Evolutionary conservation across 129 eudicot species (phyloP), one percentile per base, ranked within the genome.

Genomic region (Cynara cardunculus): DNA sequence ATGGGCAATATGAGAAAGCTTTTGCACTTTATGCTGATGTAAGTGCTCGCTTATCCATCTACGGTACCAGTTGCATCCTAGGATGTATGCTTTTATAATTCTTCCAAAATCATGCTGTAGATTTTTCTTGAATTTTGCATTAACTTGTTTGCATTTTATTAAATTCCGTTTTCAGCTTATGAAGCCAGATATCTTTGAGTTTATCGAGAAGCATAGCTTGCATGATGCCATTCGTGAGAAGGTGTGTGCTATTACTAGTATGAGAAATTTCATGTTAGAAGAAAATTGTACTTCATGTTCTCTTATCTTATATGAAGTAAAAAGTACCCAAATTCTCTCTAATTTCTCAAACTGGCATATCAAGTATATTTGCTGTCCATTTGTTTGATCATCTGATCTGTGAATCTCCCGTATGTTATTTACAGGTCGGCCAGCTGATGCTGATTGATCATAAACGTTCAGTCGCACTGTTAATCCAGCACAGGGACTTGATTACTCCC

Each of bases 11-110:
- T 61, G 97, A 95, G 79, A 92, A 87, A 87, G 99, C 99, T 49
- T 95, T 95, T 89, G 87, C 97, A 76, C 87, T 95, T 31, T 93
- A 88, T 84, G 99, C 99, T 79, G 99, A 95, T 92, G 99, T 95
- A 87, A 92, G 97, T 80, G 67, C 72, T 82, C 66, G 59, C 44
- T 1, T 56, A 35, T 64, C 30, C 46, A 62, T 74, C 35, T n/a
- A 27, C 69, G 25, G 37, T 19, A 65, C 28, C 31, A 12, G 3
- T 56, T 39, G 19, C 16, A 53, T 28, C 41, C 13, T 69, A 41
- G 22, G 67, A 62, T 18, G 31, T 78, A 31, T 73, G 6, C 39
- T 27, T 77, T 25, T 73, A 66, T 66, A 18, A 66, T 34, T 73
- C 44, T 28, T 32, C 49, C 25, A 69, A 65, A 74, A 14, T 59